Conservation (phyloP, 495 filamentous ascomycete species). For the Neurospora cerealis region DNA sequence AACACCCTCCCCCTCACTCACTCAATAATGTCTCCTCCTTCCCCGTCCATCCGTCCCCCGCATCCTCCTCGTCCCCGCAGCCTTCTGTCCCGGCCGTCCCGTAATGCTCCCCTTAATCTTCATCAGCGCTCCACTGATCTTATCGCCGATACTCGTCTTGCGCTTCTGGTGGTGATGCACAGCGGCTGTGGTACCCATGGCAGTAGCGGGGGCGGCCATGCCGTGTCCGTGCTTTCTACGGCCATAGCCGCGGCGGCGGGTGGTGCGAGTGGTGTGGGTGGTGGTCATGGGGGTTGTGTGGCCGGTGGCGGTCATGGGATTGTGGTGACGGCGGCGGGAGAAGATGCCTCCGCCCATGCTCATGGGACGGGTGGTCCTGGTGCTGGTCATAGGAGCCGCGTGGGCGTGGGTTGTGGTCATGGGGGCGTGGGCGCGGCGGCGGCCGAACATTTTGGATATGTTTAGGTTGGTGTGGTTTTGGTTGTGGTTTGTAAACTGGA, state of each 20-base stretch:
- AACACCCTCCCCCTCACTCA: not conserved
- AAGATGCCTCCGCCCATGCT: not conserved
- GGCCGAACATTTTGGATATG: not conserved
- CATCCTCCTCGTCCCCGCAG: conserved; percentile 62
- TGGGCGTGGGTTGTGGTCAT: not conserved
- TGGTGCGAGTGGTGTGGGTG: conserved; percentile 3
- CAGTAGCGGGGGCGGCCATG: conserved; percentile 6
- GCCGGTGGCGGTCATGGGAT: not conserved
- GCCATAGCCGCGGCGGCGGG: conserved; percentile 6
- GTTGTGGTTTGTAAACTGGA: not conserved
- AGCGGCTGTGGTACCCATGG: not conserved
- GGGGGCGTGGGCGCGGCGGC: not conserved
- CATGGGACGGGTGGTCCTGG: no score
- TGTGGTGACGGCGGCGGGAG: not conserved
- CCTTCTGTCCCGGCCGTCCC: conserved; percentile 53
- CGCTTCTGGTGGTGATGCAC: conserved; percentile 46
- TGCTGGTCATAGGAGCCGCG: no score
- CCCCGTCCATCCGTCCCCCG: conserved; percentile 60
- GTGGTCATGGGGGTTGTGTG: conserved; percentile 1
- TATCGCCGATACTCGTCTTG: conserved; percentile 52
- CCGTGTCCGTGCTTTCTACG: conserved; percentile 2
- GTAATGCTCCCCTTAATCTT: conserved; percentile 56
- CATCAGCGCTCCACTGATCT: conserved; percentile 58
- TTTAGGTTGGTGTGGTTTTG: not conserved
- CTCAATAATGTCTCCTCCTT: not conserved